phyloP scores from a whole-genome alignment of 2,329 filamentous ascomycete genomes.

The Dothidotthia symphoricarpi region DNA sequence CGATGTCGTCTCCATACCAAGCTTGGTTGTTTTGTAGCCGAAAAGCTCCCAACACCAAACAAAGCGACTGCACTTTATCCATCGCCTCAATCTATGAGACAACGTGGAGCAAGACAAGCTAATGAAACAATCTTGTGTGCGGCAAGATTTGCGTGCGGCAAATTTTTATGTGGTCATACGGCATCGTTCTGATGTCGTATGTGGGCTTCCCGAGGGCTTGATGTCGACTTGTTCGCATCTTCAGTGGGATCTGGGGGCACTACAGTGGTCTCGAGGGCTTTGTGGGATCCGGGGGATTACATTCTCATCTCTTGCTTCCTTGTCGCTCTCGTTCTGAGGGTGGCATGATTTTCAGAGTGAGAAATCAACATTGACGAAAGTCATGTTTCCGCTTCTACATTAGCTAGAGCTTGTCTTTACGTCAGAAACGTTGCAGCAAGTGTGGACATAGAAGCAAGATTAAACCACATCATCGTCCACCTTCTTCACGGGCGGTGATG shows the following conservation, averaged over 20 bases:
- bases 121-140: too few species aligned
- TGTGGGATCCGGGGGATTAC: slow-evolving; percentile 12
- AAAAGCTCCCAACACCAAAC: too few species aligned
- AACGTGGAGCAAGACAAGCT: too few species aligned
- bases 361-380: too few species aligned
- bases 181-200: too few species aligned
- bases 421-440: slow-evolving; percentile 39
- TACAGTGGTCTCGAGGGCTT: slow-evolving; percentile 3
- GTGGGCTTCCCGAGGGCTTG: too few species aligned
- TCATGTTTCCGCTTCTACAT: slow-evolving; percentile 38
- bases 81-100: too few species aligned
- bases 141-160: too few species aligned
- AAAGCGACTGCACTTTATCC: slow-evolving; percentile 5
- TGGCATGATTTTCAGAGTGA: too few species aligned
- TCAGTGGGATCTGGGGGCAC: slow-evolving; percentile 3
- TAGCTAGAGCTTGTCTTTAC: slow-evolving; percentile 45
- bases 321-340: slow-evolving; percentile 8
- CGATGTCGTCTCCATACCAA: too few species aligned
- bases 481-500: slow-evolving; percentile 30
- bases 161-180: too few species aligned
- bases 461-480: slow-evolving; percentile 23
- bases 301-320: slow-evolving; percentile 5
- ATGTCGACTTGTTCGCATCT: slow-evolving; percentile 3
- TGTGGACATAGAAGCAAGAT: slow-evolving; percentile 47
- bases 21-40: too few species aligned